phyloP scores from a whole-genome alignment of 495 filamentous ascomycete species.

The Talaromyces borbonicus region DNA sequence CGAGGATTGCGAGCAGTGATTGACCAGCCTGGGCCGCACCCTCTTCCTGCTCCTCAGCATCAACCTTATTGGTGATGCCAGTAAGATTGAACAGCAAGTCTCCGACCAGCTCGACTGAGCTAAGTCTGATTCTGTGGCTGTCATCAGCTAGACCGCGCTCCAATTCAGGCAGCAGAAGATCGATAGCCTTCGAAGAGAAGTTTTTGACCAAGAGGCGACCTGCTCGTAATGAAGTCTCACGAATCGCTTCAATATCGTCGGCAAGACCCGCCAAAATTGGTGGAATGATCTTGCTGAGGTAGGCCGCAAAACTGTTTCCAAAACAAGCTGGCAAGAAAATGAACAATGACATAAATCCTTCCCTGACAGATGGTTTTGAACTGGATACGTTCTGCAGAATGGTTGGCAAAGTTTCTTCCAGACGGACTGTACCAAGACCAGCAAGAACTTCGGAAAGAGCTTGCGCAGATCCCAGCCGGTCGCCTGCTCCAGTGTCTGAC shows the following conservation, averaged over 20 bases:
- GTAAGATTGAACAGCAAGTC: conserved; percentile 97
- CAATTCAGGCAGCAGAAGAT: conserved; percentile 85
- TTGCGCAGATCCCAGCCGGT: conserved; percentile 91
- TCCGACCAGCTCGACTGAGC: conserved; percentile 93
- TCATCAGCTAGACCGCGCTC: conserved; percentile 93
- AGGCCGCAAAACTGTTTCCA: conserved; percentile 94
- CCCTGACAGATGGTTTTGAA: conserved; percentile 77
- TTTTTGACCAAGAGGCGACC: conserved; percentile 95
- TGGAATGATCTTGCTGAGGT: conserved; percentile 91
- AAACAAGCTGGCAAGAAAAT: conserved; percentile 98
- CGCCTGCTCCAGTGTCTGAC: conserved; percentile 91
- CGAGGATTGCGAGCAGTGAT: conserved; percentile 84
- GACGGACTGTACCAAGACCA: conserved; percentile 77
- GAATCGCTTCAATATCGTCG: conserved; percentile 89
- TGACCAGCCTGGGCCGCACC: conserved; percentile 74
- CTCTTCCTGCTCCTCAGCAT: conserved; percentile 72
- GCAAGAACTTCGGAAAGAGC: conserved; percentile 95
- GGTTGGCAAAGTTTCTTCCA: conserved; percentile 94
- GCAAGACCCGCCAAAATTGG: conserved; percentile 91
- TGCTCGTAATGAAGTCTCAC: conserved; percentile 85
- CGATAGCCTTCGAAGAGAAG: conserved; percentile 88
- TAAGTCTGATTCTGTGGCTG: conserved; percentile 91
- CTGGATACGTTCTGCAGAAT: conserved; percentile 95
- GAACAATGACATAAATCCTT: conserved; percentile 99
- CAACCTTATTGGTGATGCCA: conserved; percentile 77